Base-by-base conservation (phyloP, 2,329 filamentous ascomycete species). In the Aurifilum marmelostoma region DNA sequence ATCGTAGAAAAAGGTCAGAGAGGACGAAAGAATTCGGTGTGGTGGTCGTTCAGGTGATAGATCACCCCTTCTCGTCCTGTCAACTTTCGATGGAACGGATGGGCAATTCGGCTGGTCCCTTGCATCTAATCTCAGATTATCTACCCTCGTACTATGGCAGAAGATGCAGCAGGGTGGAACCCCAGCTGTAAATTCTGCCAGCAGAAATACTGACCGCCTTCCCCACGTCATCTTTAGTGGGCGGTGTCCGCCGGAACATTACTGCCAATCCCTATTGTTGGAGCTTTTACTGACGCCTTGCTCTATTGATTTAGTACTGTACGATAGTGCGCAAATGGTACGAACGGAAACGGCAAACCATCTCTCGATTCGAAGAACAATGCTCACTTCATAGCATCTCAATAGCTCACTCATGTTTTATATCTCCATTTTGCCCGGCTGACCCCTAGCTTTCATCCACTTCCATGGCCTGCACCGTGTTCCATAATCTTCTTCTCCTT, bases 191-290 rank as follows among this genome's bases (percentile, higher is more conserved):
- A 37, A 64, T 70, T 70, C 66, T 70, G 69, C 69, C 18, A 50
- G 69, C 69, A 70, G 69, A 70, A 70, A 61, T 32, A 50, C 32
- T 52, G 59, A 70, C 69, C 69, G 69, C 69, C 69, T 65, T 67
- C 52, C 50, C 58, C 66, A 43, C 54, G 18, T 27, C 18, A 32
- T 18, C 24, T 29, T n/a, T 56, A 34, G 37, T 50, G 54, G 65
- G 66, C 68, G 39, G 68, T 58, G 65, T 68, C 67, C 47, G 65
- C 54, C 62, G 54, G 67, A 37, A n/a, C 39, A 62, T 43, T 32
- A 32, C 54, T 39, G 56, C 39, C 41, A 29, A 62, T 62, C n/a
- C 34, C 59, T 27, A 37, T 41, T 34, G 14, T 21, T 29, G 58
- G n/a, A 43, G 50, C 41, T 43, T 47, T 47, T 32, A 7, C 41